phyloP scores from a whole-genome alignment of 805 yeast species.

The Candida sithepensis region DNA sequence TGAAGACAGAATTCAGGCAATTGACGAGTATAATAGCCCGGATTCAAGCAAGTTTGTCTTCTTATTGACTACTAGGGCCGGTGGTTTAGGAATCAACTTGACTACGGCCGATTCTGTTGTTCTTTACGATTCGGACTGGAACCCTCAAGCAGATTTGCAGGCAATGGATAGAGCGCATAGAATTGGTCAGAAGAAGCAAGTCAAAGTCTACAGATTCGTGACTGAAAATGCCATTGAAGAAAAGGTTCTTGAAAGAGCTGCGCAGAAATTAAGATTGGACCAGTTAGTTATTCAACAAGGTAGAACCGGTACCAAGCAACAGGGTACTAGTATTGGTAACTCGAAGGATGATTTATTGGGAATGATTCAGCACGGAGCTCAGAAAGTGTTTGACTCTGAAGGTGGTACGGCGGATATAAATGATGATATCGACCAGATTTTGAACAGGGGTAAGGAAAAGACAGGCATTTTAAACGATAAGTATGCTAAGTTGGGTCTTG shows the following conservation, averaged over 20 bases:
- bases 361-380: constrained; percentile 98
- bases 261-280: constrained; percentile 87
- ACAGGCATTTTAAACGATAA: constrained; percentile 77
- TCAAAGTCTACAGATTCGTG: constrained; percentile 84
- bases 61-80: constrained; percentile 89
- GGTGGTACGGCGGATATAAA: constrained; percentile 31
- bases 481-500: constrained; percentile 82
- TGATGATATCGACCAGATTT: constrained; percentile 80
- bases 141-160: constrained; percentile 96
- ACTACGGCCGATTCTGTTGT: constrained; percentile 91
- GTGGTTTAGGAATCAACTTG: constrained; percentile 91
- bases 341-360: constrained; percentile 81
- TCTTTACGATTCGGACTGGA: constrained; percentile 93
- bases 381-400: constrained; percentile 65
- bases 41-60: constrained; percentile 80
- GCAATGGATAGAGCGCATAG: constrained; percentile 99
- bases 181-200: constrained; percentile 96
- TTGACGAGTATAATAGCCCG: constrained; percentile 86
- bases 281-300: constrained; percentile 97
- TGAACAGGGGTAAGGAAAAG: constrained; percentile 75
- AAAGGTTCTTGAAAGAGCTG: constrained; percentile 92
- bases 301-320: constrained; percentile 46
- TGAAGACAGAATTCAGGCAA: constrained; percentile 87
- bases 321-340: constrained; percentile 44
- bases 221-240: constrained; percentile 97